Base-by-base conservation (phyloP, 1,284 basidiomycete genomes). In the Athelia sp. region DNA sequence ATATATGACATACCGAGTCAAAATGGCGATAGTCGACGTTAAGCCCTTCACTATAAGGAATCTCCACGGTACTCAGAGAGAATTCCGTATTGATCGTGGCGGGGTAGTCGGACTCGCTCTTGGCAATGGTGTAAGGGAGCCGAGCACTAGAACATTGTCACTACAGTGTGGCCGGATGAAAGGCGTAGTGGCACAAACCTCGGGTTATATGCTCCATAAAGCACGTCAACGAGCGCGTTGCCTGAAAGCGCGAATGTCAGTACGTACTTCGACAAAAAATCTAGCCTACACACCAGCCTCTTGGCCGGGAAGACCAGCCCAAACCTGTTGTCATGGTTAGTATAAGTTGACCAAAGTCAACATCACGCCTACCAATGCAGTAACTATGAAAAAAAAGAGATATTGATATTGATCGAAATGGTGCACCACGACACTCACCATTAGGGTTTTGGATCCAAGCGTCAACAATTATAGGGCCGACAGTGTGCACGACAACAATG, bases 401-500 rank as follows among this genome's bases (percentile, higher is more conserved):
- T n/a, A 23, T 31, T 9, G 46, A 36, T 11, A 46, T 15, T 18
- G 13, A 15, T 6, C 26, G 26, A 6, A 13, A 29, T 4, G 6
- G 26, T 13, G 26, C 13, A 38, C 31, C 14, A 51, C 22, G 48
- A 32, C 23, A 36, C 78, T 69, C 53, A 84, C 74, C 72, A 58
- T 84, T 84, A 3, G 68, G 65, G 54, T 82, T 66, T 18, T 82
- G 74, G 44, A 87, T 81, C 85, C 85, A 88, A 9, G 72, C 58
- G 60, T 88, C 84, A 59, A 87, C 71, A 23, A 76, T 70, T 23
- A 88, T 77, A 0, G 84, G 79, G 0, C 86, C 86, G 45, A 86
- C 84, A n/a, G 76, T 77, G 61, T 91, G 83, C 9, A 90, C 75
- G 3, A 91, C 79, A 21, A 91, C 88, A 31, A 91, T 74, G 0